These are phyloP conservation scores for Radiomyces spectabilis DNA, from an alignment of 192 early-diverging fungal species.

Conservation along the genomic window DNA sequence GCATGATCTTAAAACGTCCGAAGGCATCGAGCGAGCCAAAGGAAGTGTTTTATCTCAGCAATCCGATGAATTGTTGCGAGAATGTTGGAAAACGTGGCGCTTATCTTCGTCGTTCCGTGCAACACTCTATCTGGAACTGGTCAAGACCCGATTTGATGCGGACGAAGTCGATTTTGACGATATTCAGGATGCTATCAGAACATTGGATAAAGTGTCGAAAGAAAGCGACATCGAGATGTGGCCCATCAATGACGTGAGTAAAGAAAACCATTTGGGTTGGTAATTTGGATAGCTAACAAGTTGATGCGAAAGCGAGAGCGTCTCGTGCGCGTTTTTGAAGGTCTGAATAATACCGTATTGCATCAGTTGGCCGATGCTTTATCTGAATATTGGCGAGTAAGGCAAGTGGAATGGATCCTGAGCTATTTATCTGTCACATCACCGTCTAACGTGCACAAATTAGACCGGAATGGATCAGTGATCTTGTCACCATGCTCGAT, in stretches of 20 bases:
- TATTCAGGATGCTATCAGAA: constrained; percentile 27
- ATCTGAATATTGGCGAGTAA: constrained; percentile 24
- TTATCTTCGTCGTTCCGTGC: constrained; percentile 42
- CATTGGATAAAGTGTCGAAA: constrained; percentile 36
- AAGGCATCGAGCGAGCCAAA: constrained; percentile 29
- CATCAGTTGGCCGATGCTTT: constrained; percentile 18
- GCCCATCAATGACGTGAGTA: constrained; percentile 47
- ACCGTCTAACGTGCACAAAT: neutral
- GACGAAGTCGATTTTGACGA: constrained; percentile 29
- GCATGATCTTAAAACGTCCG: constrained; percentile 31
- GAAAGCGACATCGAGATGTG: constrained; percentile 39
- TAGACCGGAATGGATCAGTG: constrained; percentile 23
- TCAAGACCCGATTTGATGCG: constrained; percentile 37
- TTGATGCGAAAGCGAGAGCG: constrained; percentile 46
- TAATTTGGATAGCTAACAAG: too few species aligned
- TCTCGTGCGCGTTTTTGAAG: constrained; percentile 39
- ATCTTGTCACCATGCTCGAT: constrained; percentile 14
- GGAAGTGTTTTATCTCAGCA: constrained; percentile 36
- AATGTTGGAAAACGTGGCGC: constrained; percentile 62
- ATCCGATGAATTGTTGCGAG: constrained; percentile 49
- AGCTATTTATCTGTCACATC: too few species aligned
- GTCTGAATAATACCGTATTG: constrained; percentile 34
- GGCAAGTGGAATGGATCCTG: too few species aligned
- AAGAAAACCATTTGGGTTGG: neutral
- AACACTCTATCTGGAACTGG: constrained; percentile 39